phyloP scores from a whole-genome alignment of 768 basidiomycete genomes.

The Lentinula aciculospora region DNA sequence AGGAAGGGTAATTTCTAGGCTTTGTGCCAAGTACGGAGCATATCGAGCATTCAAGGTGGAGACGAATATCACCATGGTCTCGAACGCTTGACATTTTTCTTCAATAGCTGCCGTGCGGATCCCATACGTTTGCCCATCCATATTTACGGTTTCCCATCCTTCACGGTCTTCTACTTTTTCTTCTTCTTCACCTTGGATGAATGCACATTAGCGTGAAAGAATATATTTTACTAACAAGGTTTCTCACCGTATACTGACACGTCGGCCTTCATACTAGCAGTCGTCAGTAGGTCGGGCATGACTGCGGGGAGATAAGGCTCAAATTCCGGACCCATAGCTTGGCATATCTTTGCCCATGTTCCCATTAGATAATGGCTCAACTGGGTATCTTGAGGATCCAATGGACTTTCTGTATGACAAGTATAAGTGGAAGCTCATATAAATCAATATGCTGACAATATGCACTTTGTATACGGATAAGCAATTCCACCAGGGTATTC shows the following conservation, averaged over 20 bases:
- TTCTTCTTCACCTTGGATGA: conserved; percentile 43
- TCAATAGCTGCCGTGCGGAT: conserved; percentile 79
- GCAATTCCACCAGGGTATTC: conserved; percentile 58
- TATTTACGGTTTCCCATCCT: conserved; percentile 72
- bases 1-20: conserved; percentile 67
- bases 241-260: conserved; percentile 70
- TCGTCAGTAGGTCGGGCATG: conserved; percentile 71
- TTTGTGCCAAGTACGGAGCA: conserved; percentile 67
- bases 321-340: conserved; percentile 79
- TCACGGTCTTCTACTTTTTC: conserved; percentile 54
- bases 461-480: conserved; percentile 77
- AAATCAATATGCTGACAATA: not conserved
- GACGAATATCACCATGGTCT: conserved; percentile 79
- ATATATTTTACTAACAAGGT: conserved; percentile 12
- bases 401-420: conserved; percentile 47
- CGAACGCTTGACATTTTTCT: conserved; percentile 85
- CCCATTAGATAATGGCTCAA: conserved; percentile 71
- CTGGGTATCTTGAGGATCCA: conserved; percentile 69
- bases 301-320: conserved; percentile 83
- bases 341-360: conserved; percentile 88
- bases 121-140: conserved; percentile 73
- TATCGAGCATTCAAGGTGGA: conserved; percentile 62
- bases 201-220: conserved; percentile 2
- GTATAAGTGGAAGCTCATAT: not conserved
- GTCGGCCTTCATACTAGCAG: conserved; percentile 78